Percentiles rank a stretch among this genome's conserved stretches.
phyloP scores from a whole-genome alignment of 139 green algal genomes.

The Picocystis salinarum region DNA sequence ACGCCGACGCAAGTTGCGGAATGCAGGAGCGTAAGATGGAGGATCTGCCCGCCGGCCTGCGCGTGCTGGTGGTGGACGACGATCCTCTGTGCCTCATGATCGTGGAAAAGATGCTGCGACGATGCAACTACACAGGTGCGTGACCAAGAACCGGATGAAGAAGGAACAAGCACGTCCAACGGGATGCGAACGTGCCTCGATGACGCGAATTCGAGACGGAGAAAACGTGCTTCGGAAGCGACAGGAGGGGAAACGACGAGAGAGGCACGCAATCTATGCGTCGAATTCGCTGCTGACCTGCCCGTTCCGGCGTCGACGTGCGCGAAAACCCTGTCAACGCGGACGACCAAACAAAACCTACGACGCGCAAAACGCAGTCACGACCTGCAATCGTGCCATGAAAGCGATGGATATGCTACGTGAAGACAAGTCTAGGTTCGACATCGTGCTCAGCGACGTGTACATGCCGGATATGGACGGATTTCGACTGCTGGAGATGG shows the following conservation, averaged over 20 bases:
- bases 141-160: neutral
- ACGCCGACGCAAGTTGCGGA: too few relatives aligned
- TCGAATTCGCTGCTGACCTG: too few relatives aligned
- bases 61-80: slow-evolving; percentile 82
- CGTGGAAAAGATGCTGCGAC: slow-evolving; percentile 67
- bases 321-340: too few relatives aligned
- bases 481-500: slow-evolving; percentile 78
- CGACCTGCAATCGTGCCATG: slow-evolving; percentile 23
- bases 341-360: too few relatives aligned
- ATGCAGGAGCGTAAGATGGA: too few relatives aligned
- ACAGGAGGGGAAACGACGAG: too few relatives aligned
- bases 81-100: slow-evolving; percentile 79
- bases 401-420: slow-evolving; percentile 25
- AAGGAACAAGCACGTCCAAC: neutral
- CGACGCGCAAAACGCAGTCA: too few relatives aligned
- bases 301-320: too few relatives aligned
- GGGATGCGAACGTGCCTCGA: neutral
- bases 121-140: slow-evolving; percentile 68
- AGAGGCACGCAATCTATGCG: too few relatives aligned
- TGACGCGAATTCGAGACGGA: too few relatives aligned
- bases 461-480: slow-evolving; percentile 98
- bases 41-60: slow-evolving; percentile 24
- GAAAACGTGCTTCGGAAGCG: too few relatives aligned
- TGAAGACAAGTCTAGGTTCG: slow-evolving; percentile 24
- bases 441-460: slow-evolving; percentile 89